Evolutionary conservation across 164 flowering plant species (phyloP), one percentile per base, ranked within the genome.

Genomic region (Magnolia changhungtana): DNA sequence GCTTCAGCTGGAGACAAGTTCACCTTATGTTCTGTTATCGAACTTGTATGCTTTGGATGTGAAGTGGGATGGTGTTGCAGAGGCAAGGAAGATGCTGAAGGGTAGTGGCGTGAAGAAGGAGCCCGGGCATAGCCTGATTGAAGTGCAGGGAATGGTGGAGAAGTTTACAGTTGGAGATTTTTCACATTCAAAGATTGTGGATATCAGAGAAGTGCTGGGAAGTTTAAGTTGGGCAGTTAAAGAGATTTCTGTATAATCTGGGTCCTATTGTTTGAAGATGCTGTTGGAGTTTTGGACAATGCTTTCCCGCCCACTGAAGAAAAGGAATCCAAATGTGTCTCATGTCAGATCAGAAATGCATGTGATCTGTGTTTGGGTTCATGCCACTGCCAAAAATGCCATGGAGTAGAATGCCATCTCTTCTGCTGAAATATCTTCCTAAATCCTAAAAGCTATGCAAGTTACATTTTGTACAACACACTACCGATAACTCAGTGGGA

Each of bases 11-110:
- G 74, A 63, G 64, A 81, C 87, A 5, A 83, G 90, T 76, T 90
- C 94, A 13, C 95, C 94, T 51, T 91, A 83, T 87, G 93, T 91
- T 66, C 73, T 91, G 55, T 74, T 92, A 76, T 85, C 97, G 7
- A 92, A 85, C 77, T 72, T 90, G 75, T 92, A 86, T 84, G 94
- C 97, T 74, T 81, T 84, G 6, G 90, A 79, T 79, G 83, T 76
- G 77, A 86, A 78, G 83, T 91, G 95, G 97, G 85, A 79, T 61
- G 80, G 76, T 80, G 97, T 87, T 70, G 88, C 89, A 14, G 86
- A 82, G 63, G 84, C 89, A 72, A 83, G 95, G 79, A 88, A 83
- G 81, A 78, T 83, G 89, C 69, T 92, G 86, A 87, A 83, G 75
- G 85, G 80, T 8, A 89, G 92, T 76, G 87, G 90, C 13, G 74